Conservation (phyloP, 352 stramenopile genomes). For the Phytopythium montanum region DNA sequence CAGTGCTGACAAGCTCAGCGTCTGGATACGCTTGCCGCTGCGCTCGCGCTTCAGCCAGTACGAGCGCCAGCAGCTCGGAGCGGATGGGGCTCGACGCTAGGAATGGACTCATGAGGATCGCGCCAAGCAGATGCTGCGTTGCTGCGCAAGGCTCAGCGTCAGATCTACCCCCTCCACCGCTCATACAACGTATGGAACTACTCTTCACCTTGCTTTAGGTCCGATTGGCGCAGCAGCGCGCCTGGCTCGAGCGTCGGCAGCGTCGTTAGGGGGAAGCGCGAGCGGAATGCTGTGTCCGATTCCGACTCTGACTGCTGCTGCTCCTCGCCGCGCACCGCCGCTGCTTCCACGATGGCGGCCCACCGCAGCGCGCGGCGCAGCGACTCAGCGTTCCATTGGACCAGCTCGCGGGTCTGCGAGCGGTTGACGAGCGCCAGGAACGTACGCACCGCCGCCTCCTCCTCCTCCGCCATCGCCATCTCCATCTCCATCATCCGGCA, state of each 20-base stretch:
- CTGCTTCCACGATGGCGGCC: conserved; percentile 31
- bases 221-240: conserved; percentile 4
- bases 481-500: not conserved
- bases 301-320: conserved; percentile 15
- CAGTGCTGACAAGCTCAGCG: conserved; percentile 6
- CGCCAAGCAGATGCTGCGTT: conserved; percentile 30
- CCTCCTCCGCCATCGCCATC: not conserved
- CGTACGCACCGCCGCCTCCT: conserved; percentile 10
- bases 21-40: conserved; percentile 11
- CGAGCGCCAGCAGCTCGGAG: conserved; percentile 29
- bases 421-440: conserved; percentile 49
- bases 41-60: conserved; percentile 23
- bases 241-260: conserved; percentile 30
- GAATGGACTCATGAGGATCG: conserved; percentile 55
- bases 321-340: conserved; percentile 5
- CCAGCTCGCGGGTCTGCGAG: conserved; percentile 42
- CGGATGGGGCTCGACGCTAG: conserved; percentile 37
- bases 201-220: conserved; percentile 10
- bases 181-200: no score
- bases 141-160: conserved; percentile 13
- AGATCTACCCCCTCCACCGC: not conserved
- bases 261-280: conserved; percentile 30
- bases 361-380: conserved; percentile 38
- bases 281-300: conserved; percentile 17
- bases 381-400: conserved; percentile 51